These are phyloP conservation scores for Massarina eburnea DNA, from an alignment of 2,329 filamentous ascomycete species.

Conservation along the genomic window DNA sequence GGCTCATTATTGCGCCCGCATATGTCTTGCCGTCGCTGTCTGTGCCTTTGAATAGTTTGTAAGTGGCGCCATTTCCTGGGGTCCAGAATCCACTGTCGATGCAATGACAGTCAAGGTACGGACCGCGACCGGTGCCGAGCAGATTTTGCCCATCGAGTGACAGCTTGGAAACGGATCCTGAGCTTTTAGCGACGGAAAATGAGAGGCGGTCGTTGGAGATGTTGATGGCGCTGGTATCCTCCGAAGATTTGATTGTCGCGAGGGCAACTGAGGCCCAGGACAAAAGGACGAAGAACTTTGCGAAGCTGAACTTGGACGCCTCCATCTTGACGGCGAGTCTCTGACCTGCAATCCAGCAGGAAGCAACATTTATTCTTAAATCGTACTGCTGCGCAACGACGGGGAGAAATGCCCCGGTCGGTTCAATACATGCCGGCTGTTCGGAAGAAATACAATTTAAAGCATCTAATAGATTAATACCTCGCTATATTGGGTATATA, in stretches of 20 bases:
- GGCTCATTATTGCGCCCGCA: slow-evolving; percentile 61
- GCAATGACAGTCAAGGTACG: slow-evolving; percentile 67
- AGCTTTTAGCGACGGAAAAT: slow-evolving; percentile 15
- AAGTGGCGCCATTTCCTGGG: slow-evolving; percentile 55
- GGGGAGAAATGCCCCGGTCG: too few species aligned
- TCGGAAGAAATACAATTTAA: too few species aligned
- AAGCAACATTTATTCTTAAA: too few species aligned
- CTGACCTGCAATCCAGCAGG: too few species aligned
- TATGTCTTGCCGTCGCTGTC: slow-evolving; percentile 56
- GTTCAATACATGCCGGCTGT: too few species aligned
- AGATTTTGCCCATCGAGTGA: slow-evolving; percentile 55
- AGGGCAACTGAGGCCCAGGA: slow-evolving; percentile 2
- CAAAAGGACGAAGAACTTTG: not conserved
- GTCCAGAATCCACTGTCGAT: slow-evolving; percentile 62
- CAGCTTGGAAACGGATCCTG: slow-evolving; percentile 47
- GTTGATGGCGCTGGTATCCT: slow-evolving; percentile 19
- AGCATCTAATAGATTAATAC: too few species aligned
- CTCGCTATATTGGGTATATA: too few species aligned
- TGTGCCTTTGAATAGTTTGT: slow-evolving; percentile 54
- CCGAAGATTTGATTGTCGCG: slow-evolving; percentile 15
- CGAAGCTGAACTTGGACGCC: not conserved
- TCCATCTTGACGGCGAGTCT: not conserved
- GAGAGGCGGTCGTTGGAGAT: slow-evolving; percentile 18
- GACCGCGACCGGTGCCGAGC: slow-evolving; percentile 57
- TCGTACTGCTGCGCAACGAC: too few species aligned